A percentile compares a stretch with the other conserved stretches of the same genome.
Conservation (phyloP, 805 yeast genomes). For the Metschnikowia sp. region DNA sequence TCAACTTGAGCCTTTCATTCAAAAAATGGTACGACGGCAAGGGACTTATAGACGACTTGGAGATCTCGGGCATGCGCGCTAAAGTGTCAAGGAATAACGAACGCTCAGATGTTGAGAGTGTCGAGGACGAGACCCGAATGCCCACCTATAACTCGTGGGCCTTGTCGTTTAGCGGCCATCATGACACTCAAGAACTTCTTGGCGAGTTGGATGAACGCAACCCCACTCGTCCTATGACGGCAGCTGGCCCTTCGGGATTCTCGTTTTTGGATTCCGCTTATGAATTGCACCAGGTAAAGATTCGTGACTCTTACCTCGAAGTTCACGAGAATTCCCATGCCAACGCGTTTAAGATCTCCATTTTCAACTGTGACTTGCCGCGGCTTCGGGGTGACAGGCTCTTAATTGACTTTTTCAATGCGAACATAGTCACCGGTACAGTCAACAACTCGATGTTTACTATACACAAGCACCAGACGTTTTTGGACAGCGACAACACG, state of each 20-base stretch:
- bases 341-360: conserved; percentile 40
- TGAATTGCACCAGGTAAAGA: conserved; percentile 36
- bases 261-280: conserved; percentile 31
- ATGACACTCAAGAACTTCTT: conserved; percentile 31
- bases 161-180: conserved; percentile 21
- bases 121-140: conserved; percentile 28
- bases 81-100: conserved; percentile 15
- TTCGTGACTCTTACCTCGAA: conserved; percentile 50
- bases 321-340: conserved; percentile 23
- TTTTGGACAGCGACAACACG: conserved; percentile 26
- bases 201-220: conserved; percentile 28
- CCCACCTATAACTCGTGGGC: conserved; percentile 24
- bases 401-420: conserved; percentile 64
- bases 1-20: conserved; percentile 46
- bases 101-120: conserved; percentile 11
- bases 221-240: conserved; percentile 13
- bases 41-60: conserved; percentile 49
- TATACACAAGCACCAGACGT: conserved; percentile 67
- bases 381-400: conserved; percentile 56
- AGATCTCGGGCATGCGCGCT: conserved; percentile 48
- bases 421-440: conserved; percentile 69
- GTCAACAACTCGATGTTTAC: conserved; percentile 73
- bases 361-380: conserved; percentile 66
- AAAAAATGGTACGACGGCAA: conserved; percentile 55
- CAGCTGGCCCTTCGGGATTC: neutral